A percentile compares a stretch with the other conserved stretches of the same genome.
These are phyloP conservation scores for Schrenkiella parvula DNA, from an alignment of 345 rosid species.

Conservation along the genomic window DNA sequence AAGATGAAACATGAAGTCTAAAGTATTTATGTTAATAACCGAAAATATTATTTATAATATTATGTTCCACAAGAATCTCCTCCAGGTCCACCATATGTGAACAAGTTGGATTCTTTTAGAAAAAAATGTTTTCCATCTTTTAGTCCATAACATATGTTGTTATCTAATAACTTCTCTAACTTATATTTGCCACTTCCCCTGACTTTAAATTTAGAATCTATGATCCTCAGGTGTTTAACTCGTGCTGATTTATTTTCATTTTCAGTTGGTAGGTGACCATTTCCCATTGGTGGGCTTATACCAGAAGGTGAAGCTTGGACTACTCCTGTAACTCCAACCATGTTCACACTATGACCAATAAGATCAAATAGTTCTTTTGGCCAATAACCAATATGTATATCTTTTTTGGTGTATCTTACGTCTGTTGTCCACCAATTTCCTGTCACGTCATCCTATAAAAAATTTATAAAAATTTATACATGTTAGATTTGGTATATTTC, in stretches of 20 bases:
- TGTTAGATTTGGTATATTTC: background rate
- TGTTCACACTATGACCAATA: background rate
- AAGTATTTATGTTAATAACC: too few relatives aligned
- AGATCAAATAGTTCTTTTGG: conserved; percentile 22
- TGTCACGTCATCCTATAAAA: background rate
- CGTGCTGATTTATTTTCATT: background rate
- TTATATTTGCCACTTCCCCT: background rate
- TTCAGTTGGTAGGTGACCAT: conserved; percentile 1
- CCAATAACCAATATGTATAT: conserved; percentile 10
- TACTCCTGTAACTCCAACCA: conserved; percentile 1
- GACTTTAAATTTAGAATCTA: background rate
- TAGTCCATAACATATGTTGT: background rate
- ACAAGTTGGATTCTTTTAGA: background rate
- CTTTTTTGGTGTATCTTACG: rapidly evolving
- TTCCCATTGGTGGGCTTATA: conserved; percentile 20
- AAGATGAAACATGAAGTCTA: too few relatives aligned
- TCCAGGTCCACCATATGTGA: background rate
- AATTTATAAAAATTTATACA: background rate
- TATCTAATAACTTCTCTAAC: background rate
- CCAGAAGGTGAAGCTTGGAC: conserved; percentile 12
- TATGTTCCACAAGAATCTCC: background rate
- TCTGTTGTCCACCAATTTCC: conserved; percentile 11
- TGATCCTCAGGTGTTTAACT: background rate
- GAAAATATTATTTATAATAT: background rate
- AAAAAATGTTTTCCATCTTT: background rate